Evolutionary conservation across 2,329 filamentous ascomycete genomes (phyloP).

Genomic region (Septoria linicola): DNA sequence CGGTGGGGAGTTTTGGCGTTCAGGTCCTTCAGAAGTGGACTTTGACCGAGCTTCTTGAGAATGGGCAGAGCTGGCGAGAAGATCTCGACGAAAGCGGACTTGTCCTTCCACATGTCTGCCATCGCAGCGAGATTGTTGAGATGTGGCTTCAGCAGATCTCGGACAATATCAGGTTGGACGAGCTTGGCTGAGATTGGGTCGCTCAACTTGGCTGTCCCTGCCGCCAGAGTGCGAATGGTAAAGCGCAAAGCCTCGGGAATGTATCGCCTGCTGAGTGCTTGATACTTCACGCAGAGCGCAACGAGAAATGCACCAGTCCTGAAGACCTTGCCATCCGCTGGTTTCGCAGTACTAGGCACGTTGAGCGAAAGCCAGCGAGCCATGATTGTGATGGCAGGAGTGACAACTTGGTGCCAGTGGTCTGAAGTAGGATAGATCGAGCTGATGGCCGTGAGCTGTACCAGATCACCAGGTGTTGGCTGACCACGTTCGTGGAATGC

Average conservation of each 20-base stretch:
- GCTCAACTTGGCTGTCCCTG: constrained; percentile 38
- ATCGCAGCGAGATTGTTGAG: constrained; percentile 65
- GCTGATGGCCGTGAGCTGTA: constrained; percentile 78
- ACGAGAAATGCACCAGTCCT: constrained; percentile 75
- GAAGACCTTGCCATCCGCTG: constrained; percentile 67
- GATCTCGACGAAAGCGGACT: constrained; percentile 74
- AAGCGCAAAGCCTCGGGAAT: constrained; percentile 87
- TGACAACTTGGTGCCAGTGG: constrained; percentile 94
- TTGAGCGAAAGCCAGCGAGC: constrained; percentile 78
- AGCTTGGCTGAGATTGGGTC: not conserved
- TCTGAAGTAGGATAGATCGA: constrained; percentile 92
- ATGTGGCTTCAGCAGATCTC: constrained; percentile 49
- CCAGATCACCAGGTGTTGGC: constrained; percentile 67
- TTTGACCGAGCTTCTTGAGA: not conserved
- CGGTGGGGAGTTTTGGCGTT: constrained; percentile 52
- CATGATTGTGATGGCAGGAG: constrained; percentile 84
- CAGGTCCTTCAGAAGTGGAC: constrained; percentile 31
- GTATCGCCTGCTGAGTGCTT: constrained; percentile 79
- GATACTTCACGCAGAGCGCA: constrained; percentile 77
- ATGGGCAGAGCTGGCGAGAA: constrained; percentile 58
- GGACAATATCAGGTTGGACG: not conserved
- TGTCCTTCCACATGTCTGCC: constrained; percentile 70
- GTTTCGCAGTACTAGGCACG: constrained; percentile 54
- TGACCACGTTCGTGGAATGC: constrained; percentile 55
- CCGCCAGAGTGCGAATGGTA: constrained; percentile 66